These are phyloP conservation scores for Pestalotiopsis sp. DNA, from an alignment of 2,329 filamentous ascomycete species.

Conservation along the genomic window DNA sequence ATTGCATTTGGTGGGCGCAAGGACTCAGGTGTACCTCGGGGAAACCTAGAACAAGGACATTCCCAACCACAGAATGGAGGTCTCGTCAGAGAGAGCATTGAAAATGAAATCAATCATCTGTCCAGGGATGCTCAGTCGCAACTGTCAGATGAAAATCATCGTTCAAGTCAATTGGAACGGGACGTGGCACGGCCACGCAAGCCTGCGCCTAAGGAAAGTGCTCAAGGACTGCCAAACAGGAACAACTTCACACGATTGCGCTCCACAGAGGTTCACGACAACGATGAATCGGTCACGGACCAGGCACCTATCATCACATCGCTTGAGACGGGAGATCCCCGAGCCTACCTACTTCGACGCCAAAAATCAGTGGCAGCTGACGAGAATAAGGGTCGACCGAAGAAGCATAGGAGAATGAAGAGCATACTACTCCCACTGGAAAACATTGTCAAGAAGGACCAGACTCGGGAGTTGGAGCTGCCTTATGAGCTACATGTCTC, in stretches of 20 bases:
- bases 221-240: background rate
- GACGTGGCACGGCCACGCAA: background rate
- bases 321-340: slow-evolving; percentile 29
- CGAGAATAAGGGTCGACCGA: slow-evolving; percentile 17
- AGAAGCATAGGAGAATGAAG: slow-evolving; percentile 29
- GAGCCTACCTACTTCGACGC: slow-evolving; percentile 34
- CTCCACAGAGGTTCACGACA: slow-evolving; percentile 9
- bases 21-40: background rate
- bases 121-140: background rate
- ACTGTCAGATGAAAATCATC: background rate
- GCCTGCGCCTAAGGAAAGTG: background rate
- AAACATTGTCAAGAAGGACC: slow-evolving; percentile 22
- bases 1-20: slow-evolving; percentile 24
- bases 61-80: background rate
- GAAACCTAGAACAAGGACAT: background rate
- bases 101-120: background rate
- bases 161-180: background rate
- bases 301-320: slow-evolving; percentile 30
- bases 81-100: background rate
- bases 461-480: slow-evolving; percentile 22
- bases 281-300: slow-evolving; percentile 14
- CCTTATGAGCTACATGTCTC: slow-evolving; percentile 15
- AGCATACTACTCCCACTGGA: slow-evolving; percentile 33
- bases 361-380: slow-evolving; percentile 32
- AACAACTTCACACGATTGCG: slow-evolving; percentile 17